These are phyloP conservation scores for Clarireedia monteithiana DNA, from an alignment of 2,329 filamentous ascomycete genomes.

Conservation along the genomic window DNA sequence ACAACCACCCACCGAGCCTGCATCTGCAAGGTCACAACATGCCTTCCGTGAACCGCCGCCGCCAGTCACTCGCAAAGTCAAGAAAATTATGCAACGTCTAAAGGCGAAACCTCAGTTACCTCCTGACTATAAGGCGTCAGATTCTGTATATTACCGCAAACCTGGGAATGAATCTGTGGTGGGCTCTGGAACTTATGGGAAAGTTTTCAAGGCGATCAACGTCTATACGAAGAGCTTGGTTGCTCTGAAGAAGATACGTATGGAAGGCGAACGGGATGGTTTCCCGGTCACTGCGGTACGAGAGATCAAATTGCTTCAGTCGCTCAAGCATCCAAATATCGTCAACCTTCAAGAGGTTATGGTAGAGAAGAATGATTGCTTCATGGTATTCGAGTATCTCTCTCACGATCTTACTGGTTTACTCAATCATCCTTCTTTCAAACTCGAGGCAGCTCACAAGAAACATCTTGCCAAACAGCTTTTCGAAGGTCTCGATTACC, in stretches of 20 bases:
- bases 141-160: conserved; percentile 90
- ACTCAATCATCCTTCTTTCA: conserved; percentile 89
- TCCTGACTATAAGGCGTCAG: conserved; percentile 65
- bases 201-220: conserved; percentile 89
- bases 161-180: conserved; percentile 97
- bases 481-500: conserved; percentile 88
- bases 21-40: conserved; percentile 35
- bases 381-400: conserved; percentile 99
- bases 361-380: conserved; percentile 98
- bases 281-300: conserved; percentile 87
- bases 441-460: conserved; percentile 75
- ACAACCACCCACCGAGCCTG: conserved; percentile 45
- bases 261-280: conserved; percentile 87
- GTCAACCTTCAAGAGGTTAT: conserved; percentile 85
- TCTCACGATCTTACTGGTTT: conserved; percentile 93
- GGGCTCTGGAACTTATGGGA: conserved; percentile 90
- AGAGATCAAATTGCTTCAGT: conserved; percentile 88
- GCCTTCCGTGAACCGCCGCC: conserved; percentile 29
- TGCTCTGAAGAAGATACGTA: conserved; percentile 82
- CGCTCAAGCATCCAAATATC: conserved; percentile 72
- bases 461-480: conserved; percentile 90
- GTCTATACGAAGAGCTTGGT: conserved; percentile 83
- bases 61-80: conserved; percentile 47
- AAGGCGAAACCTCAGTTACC: conserved; percentile 66
- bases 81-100: conserved; percentile 59